These are phyloP conservation scores for Acrodontium crateriforme DNA, from an alignment of 2,329 filamentous ascomycete genomes.

Conservation along the genomic window DNA sequence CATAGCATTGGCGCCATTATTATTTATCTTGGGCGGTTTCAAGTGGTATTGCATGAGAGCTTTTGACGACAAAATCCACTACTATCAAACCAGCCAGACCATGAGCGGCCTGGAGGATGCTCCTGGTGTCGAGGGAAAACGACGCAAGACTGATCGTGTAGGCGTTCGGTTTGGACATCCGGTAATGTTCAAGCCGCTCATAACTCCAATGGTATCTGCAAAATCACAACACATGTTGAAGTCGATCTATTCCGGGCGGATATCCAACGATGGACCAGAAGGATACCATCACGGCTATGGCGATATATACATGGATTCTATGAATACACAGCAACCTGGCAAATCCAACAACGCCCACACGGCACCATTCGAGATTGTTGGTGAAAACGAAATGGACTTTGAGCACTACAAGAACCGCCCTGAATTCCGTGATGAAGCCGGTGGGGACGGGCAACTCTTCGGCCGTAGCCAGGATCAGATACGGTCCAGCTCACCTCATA, in stretches of 20 bases:
- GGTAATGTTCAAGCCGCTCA: constrained; percentile 73
- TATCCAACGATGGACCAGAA: constrained; percentile 47
- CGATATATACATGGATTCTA: constrained; percentile 72
- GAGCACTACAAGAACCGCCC: constrained; percentile 81
- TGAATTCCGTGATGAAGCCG: constrained; percentile 77
- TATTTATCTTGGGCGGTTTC: constrained; percentile 66
- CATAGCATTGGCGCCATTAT: constrained; percentile 53
- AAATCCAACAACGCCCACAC: constrained; percentile 34
- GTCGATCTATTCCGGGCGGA: constrained; percentile 70
- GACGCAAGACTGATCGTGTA: constrained; percentile 47
- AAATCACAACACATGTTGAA: constrained; percentile 77
- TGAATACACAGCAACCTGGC: constrained; percentile 48
- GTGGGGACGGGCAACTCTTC: constrained; percentile 49
- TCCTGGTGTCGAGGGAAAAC: constrained; percentile 25
- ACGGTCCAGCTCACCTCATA: constrained; percentile 48
- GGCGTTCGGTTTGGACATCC: constrained; percentile 78
- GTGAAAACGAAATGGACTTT: constrained; percentile 76
- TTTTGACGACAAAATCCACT: constrained; percentile 71
- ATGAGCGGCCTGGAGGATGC: constrained; percentile 25
- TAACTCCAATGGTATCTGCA: constrained; percentile 89
- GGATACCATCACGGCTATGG: constrained; percentile 57
- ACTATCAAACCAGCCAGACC: constrained; percentile 56
- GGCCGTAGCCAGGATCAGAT: constrained; percentile 46
- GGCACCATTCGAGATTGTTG: constrained; percentile 73
- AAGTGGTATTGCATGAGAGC: constrained; percentile 66